Percentiles rank a stretch among this genome's conserved stretches.
These are phyloP conservation scores for Paracamarosporium sp. DNA, from an alignment of 2,329 filamentous ascomycete genomes.

Conservation along the genomic window DNA sequence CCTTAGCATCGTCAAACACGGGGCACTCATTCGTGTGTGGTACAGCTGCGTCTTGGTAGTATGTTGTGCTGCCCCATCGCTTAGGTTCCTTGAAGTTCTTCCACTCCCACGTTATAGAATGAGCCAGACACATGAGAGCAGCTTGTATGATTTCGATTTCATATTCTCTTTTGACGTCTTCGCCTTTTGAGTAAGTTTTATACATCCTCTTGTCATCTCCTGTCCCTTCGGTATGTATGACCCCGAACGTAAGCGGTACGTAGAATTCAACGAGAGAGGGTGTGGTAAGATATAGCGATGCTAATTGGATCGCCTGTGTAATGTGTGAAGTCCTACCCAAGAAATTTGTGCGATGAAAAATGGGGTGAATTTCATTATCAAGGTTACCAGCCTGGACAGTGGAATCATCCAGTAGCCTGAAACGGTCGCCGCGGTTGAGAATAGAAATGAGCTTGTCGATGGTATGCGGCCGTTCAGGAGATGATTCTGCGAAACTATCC, in stretches of 20 bases:
- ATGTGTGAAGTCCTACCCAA: conserved; percentile 20
- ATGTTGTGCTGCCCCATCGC: neutral
- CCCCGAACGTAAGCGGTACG: conserved; percentile 34
- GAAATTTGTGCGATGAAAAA: conserved; percentile 26
- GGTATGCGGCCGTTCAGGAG: neutral
- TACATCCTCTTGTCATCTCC: conserved; percentile 13
- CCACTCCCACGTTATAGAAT: conserved; percentile 18
- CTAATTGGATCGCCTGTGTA: conserved; percentile 35
- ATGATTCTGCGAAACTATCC: neutral
- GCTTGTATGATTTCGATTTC: conserved; percentile 25
- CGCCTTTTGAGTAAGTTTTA: conserved; percentile 25
- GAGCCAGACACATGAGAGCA: conserved; percentile 34
- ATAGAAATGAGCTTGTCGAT: conserved; percentile 22
- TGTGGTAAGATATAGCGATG: conserved; percentile 40
- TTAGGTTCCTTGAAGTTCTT: neutral
- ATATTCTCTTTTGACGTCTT: conserved; percentile 18
- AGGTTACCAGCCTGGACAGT: conserved; percentile 28
- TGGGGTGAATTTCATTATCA: conserved; percentile 36
- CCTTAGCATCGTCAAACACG: conserved; percentile 17
- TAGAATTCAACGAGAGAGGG: conserved; percentile 40
- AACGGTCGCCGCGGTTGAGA: conserved; percentile 36
- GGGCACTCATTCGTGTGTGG: neutral
- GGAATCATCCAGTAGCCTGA: conserved; percentile 36
- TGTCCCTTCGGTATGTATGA: conserved; percentile 33
- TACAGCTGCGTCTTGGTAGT: neutral